Base-by-base conservation (phyloP, 176 grass and related monocot species). In the Musa itinerans region DNA sequence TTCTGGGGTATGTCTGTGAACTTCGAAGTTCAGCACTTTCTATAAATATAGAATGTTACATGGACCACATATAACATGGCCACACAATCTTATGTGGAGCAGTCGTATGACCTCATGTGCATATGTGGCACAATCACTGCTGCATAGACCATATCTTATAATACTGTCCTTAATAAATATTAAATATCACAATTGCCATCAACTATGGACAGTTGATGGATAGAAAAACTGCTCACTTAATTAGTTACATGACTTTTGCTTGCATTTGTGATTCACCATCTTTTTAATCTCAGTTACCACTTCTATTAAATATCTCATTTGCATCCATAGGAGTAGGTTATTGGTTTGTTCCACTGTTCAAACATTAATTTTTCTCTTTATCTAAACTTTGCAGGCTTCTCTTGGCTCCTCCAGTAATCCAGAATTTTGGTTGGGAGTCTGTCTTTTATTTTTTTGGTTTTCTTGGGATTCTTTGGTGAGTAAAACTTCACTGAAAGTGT, bases 391-490 rank as follows among this genome's bases (percentile, higher is more conserved):
- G 29, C 82, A 98, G 94, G 72, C 84, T 93, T 85, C 87, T 98
- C 54, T 93, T 98, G 23, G 86, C 94, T 65, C 90, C 94, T 85
- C 68, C 88, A 26, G 89, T 98, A 55, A 98, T 98, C 81, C 86
- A 93, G 70, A 93, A 82, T 83, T 78, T 91, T 73, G 94, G 94
- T 48, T 98, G 94, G 94, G 90, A 98, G 71, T 93, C 94, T 7
- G 90, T 98, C 53, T 98, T 98, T 69, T 98, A 91, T 83, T 81
- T 83, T 80, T 98, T 98, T 93, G 88, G 90, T 48, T 77, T 98
- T 85, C 75, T 98, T 81, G 94, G 94, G 81, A 81, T 98, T 85
- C 79, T 90, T 79, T 98, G 94, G 94, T 98, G 81, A 85, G 90
- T 68, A 81, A 56, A 86, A 50, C 27, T 19, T 12, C 27, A 68